A percentile compares a stretch with the other conserved stretches of the same genome.
These are phyloP conservation scores for Ampelocalamus luodianensis DNA, from an alignment of 176 grass and related monocot species.

Conservation along the genomic window DNA sequence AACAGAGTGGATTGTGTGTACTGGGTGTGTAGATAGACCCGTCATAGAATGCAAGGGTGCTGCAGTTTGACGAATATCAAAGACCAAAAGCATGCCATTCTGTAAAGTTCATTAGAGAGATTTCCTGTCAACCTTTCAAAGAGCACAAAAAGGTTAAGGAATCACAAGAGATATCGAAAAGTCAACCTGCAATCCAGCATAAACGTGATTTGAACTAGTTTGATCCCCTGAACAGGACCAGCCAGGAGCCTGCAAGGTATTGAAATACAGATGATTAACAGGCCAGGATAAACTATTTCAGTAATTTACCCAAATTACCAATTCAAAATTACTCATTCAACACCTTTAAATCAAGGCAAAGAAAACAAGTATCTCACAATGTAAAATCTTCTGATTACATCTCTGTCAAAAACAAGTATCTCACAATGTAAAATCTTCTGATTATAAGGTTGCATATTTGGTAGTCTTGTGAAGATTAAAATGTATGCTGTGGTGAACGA, in stretches of 20 bases:
- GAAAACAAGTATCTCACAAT: not conserved
- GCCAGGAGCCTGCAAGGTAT: constrained; percentile 71
- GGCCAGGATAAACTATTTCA: constrained; percentile 26
- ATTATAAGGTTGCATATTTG: not conserved
- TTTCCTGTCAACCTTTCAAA: constrained; percentile 49
- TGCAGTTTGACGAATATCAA: constrained; percentile 88
- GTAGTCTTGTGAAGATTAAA: not conserved
- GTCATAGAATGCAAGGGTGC: constrained; percentile 55
- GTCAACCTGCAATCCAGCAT: constrained; percentile 85
- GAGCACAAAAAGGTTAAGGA: constrained; percentile 20
- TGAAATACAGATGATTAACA: constrained; percentile 39
- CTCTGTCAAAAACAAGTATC: not conserved
- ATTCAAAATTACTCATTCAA: not conserved
- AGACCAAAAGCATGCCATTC: constrained; percentile 89
- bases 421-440: not conserved
- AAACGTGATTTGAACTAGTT: constrained; percentile 56
- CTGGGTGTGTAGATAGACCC: constrained; percentile 68
- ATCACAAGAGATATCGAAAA: constrained; percentile 31
- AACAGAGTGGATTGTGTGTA: constrained; percentile 71
- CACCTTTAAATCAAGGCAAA: constrained; percentile 18
- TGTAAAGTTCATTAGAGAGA: constrained; percentile 54
- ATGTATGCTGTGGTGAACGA: not conserved
- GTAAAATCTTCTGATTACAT: not conserved
- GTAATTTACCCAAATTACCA: not conserved
- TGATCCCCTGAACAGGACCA: constrained; percentile 81